phyloP scores from a whole-genome alignment of 129 eudicot genomes.

The Artemisia argyi region DNA sequence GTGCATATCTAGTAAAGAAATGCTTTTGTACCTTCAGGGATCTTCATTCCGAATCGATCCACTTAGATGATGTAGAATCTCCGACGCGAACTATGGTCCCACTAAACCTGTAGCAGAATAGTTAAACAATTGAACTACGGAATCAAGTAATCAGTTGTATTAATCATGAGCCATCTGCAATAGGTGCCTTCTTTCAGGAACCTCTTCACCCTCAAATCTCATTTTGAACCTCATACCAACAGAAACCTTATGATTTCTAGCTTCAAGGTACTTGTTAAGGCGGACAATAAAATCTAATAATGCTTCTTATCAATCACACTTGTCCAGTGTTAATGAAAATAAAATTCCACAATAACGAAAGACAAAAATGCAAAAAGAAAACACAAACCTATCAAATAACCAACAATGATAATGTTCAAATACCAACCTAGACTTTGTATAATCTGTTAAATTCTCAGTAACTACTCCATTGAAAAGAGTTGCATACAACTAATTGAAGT shows the following conservation, averaged over 20 bases:
- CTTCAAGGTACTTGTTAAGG: conserved; percentile 89
- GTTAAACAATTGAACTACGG: background rate
- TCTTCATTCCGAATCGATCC: conserved; percentile 97
- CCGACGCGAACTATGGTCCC: conserved; percentile 95
- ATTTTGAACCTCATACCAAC: conserved; percentile 97
- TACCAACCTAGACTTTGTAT: too few relatives aligned
- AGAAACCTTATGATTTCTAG: conserved; percentile 66
- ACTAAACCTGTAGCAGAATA: conserved; percentile 65
- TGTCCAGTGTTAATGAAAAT: too few relatives aligned
- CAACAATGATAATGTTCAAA: too few relatives aligned
- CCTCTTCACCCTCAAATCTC: conserved; percentile 97
- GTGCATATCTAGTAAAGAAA: background rate
- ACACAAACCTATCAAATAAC: too few relatives aligned
- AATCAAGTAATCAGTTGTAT: conserved; percentile 7
- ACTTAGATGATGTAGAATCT: conserved; percentile 63
- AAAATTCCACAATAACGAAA: too few relatives aligned
- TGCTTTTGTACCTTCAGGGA: conserved; percentile 65
- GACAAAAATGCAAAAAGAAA: too few relatives aligned
- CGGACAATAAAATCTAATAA: conserved; percentile 84
- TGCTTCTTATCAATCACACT: too few relatives aligned
- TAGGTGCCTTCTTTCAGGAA: conserved; percentile 95
- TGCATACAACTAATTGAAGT: background rate
- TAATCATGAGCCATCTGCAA: conserved; percentile 10
- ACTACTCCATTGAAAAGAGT: too few relatives aligned
- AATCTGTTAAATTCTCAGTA: too few relatives aligned